Base-by-base conservation (phyloP, 306 rosid genomes). In the Gleditsia sinensis region DNA sequence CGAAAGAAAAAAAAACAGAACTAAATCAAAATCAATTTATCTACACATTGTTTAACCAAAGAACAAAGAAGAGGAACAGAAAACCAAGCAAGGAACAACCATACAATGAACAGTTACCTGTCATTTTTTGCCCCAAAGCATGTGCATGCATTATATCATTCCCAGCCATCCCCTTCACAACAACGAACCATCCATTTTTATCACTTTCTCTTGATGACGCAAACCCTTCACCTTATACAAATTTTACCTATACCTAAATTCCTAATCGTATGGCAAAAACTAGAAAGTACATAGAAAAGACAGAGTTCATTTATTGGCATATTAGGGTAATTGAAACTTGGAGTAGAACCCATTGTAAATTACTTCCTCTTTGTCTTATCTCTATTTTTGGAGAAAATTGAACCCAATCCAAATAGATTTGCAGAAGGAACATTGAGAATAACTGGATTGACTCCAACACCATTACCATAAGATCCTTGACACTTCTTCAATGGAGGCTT, bases 401-500 rank as follows among this genome's bases (percentile, higher is more conserved):
- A 88, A 49, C 85, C 89, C 36, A 93, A 77, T 49, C 96, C 96
- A 78, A 93, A 91, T 5, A 93, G 58, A 75, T 83, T 89, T 30
- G 87, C 87, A 5, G 97, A 53, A 69, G 86, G 89, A 69, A 93
- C 90, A 73, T 91, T 91, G 13, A 93, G 77, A 75, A 62, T 37
- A 10, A 88, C 71, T 67, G 95, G 96, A 77, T 72, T 89, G 60
- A 86, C 81, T 53, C 81, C 50, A 75, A 78, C 82, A 51, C 80
- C 78, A 61, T 71, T 82, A 39, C 85, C 86, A 76, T 88, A 78
- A 50, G 80, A 76, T 72, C 92, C 87, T 34, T 85, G 84, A 75
- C 32, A 70, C 85, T 84, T 90, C 76, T 86, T 89, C 85, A 93
- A 71, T 58, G 97, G 97, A 69, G 96, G 96, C 82, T 85, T 93